Evolutionary conservation across 2,329 filamentous ascomycete genomes (phyloP), one percentile per base, ranked within the genome.

Genomic region (Emergomyces africanus): DNA sequence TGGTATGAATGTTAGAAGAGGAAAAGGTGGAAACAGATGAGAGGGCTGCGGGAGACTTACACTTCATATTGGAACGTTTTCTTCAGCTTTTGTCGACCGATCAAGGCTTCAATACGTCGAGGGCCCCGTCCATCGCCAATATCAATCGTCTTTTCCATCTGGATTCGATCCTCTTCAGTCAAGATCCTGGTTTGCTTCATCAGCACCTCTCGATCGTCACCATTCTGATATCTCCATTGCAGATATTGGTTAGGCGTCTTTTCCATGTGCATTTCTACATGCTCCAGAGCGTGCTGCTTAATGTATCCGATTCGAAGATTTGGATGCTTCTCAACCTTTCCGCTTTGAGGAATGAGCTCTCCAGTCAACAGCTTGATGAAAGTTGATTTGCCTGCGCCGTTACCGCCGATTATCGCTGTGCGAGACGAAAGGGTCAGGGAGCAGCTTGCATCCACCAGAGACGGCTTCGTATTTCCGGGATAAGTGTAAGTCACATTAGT

Each of bases 171-270:
- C 70, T 87, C 85, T 0, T 86, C 85, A 0, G 90, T 96, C 61
- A 97, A 78, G 58, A 91, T 81, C 77, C 94, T 90, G 54, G 92
- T 97, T 77, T 96, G 91, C 82, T 99, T 99, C 84, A 99, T 85
- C 74, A 95, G 83, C 46, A 97, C 92, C 73, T 99, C 94, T 57
- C 94, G 89, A 68, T 99, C 94, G 67, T 97, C 94, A 70, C 94
- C 94, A 70, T 97, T 90, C 68, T 89, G 89, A 71, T 97, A 99
- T 68, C 94, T 89, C 94, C 94, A 99, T 76, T 97, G 94, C 39
- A 99, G 82, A 71, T 99, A 99, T 76, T 99, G 94, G 73, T 96
- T 97, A 46, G 94, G 94, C 0, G 94, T 99, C 83, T 99, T 99
- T 76, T 99, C 94, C 66, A 97, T 80, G 71, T 99, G 94, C 92